Evolutionary conservation across 371 early-diverging fungal genomes (phyloP), one percentile per base, ranked within the genome.

Genomic region (Zopfochytrium polystomum): DNA sequence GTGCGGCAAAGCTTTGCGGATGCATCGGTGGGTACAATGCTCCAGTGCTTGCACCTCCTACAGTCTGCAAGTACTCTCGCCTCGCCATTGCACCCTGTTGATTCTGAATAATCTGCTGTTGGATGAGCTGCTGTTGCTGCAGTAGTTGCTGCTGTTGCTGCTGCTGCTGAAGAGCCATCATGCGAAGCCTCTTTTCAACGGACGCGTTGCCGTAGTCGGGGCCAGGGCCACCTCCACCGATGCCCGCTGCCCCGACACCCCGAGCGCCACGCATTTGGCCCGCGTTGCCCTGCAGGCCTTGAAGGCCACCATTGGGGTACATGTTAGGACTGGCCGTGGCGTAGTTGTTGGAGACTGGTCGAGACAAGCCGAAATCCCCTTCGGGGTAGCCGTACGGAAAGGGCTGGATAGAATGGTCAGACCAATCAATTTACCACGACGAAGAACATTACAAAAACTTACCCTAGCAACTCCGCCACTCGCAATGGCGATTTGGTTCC

Each of bases 51-150:
- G 65, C 32, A 47, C 55, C 60, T 55, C 71, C 75, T 13, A 67
- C 44, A n/a, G 69, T 65, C 33, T 70, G 46, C 50, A 69, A 46
- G 32, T 74, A 71, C 26, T 74, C 75, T 7, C 71, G 59, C 43
- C 66, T 34, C 1, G 52, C 27, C 26, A 9, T 13, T 55, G 13
- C 11, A 13, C 25, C n/a, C 15, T 51, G 32, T 7, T 34, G 15
- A 7, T 52, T 30, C 6, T 42, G 38, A 6, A 46, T 5, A 27
- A 29, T 48, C 44, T 45, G 57, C 42, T 44, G 47, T 27, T 62
- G 50, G 34, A 52, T 62, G 15, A 22, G 25, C 33, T 50, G 59
- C 27, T 52, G 52, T 18, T 44, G 22, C 6, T 60, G 60, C 23
- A 29, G 52, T 15, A 31, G 30, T 31, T 52, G n/a, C 13, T 23